Evolutionary conservation across 2,329 filamentous ascomycete species (phyloP), one percentile per base, ranked within the genome.

Genomic region (Colletotrichum eleusines): DNA sequence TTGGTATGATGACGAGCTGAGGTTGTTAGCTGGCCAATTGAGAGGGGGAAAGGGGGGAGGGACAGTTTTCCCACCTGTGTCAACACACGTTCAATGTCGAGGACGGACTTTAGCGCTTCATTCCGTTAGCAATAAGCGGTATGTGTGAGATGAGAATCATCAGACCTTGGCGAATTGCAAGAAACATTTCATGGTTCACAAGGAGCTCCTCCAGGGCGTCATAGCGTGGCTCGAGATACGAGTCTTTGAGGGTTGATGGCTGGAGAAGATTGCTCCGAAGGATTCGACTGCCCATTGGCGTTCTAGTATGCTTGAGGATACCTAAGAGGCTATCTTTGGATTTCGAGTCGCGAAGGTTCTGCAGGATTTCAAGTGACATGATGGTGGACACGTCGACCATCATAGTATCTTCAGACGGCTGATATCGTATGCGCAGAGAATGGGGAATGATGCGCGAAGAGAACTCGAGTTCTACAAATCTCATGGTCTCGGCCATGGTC

Each of bases 371-470:
- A 3, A 99, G 84, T 0, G 94, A 94, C 46, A 91, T 88, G 35
- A 98, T 94, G 0, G 95, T 97, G 0, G 94, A 92, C 2, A 96
- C 86, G 76, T 98, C 95, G 75, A 98, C 97, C 88, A 97, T 94
- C 95, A 98, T 97, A 0, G 94, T 93, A 31, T 95, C 93, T 77
- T 97, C 93, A 0, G 94, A 94, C 1, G 94, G 92, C 76, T 95
- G 91, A 75, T 97, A 98, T 73, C 90, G 91, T 76, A 98, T 92
- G 4, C 94, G 90, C 40, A 98, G 87, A 26, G 95, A 95, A 77
- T 96, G 91, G n/a, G 87, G 85, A 4, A 90, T 86, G 77, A 97
- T 96, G 0, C 86, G 89, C 71, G 91, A 86, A 5, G 85, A 85
- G 72, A 94, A 86, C 8, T 90, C 88, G 1, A 91, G 80, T 68